A percentile compares a stretch with the other conserved stretches of the same genome.
Conservation (phyloP, 768 basidiomycete genomes). For the Coprinellus micaceus region DNA sequence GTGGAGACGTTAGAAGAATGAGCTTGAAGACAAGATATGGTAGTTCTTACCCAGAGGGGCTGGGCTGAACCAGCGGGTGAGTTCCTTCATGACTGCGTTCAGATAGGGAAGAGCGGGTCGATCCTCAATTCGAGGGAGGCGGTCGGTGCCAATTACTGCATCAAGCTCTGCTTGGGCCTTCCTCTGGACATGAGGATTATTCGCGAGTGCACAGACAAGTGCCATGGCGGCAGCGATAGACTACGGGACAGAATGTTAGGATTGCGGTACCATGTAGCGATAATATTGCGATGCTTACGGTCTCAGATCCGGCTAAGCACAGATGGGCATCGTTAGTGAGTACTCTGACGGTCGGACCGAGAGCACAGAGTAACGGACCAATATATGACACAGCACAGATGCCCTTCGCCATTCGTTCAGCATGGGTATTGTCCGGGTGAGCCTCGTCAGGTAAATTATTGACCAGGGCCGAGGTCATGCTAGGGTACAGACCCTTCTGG, state of each 20-base stretch:
- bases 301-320: not conserved
- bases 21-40: conserved; percentile 7
- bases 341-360: too few relatives aligned
- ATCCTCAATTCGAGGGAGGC: conserved; percentile 32
- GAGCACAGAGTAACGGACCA: not conserved
- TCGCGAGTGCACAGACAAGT: conserved; percentile 22
- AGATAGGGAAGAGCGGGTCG: conserved; percentile 30
- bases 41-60: conserved; percentile 10
- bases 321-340: too few relatives aligned
- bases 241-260: conserved; percentile 1
- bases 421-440: not conserved
- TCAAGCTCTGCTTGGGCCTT: conserved; percentile 42
- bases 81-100: conserved; percentile 32
- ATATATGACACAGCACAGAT: not conserved
- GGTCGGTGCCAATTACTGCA: conserved; percentile 29
- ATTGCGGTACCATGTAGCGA: not conserved
- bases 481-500: not conserved
- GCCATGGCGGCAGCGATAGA: conserved; percentile 1
- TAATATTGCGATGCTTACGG: not conserved
- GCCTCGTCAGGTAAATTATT: not conserved
- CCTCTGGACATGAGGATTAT: conserved; percentile 31
- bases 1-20: too few relatives aligned
- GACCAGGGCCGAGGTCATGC: not conserved
- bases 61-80: conserved; percentile 18
- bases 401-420: not conserved